Base-by-base conservation (phyloP, 306 rosid species). In the Fragaria nilgerrensis region DNA sequence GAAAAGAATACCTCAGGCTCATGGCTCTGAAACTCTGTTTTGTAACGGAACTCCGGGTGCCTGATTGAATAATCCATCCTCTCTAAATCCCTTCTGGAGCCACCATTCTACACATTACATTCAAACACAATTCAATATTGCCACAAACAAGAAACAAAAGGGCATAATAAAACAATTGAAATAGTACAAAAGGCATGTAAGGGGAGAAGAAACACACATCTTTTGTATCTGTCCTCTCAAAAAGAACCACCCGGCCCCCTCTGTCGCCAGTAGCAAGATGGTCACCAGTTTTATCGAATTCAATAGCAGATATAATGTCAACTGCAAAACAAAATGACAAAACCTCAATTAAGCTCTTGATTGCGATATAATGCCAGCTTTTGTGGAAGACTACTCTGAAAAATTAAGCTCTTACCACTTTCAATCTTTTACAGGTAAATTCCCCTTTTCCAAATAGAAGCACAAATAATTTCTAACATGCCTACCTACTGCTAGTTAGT, bases 261-360 rank as follows among this genome's bases (percentile, higher is more conserved):
- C 98, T 97, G 79, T 96, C 99, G 34, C 99, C 99, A 14, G 99
- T 96, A 80, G 98, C 99, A 78, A 96, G 99, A 89, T 92, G 97
- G 82, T 92, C 93, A 55, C 99, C 99, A 72, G 84, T 88, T 85
- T 85, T 92, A 85, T 96, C 99, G 52, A 96, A 96, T 82, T 96
- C 99, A 75, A 96, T 96, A 36, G 99, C 99, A 82, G 99, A 96
- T 80, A 96, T 96, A 72, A 96, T 92, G 86, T 96, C 99, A 85
- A 96, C 99, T 96, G 94, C 82, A 83, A 68, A 85, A 78, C 72
- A 23, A 74, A 81, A 77, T 49, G 69, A 59, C 39, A 45, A 43
- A 80, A 47, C 49, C 36, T 43, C 48, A 65, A 77, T 73, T 73
- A 80, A 80, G 53, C 66, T 53, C 68, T 61, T 78, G 64, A 79